Base-by-base conservation (phyloP, 2,329 filamentous ascomycete genomes). In the Trichoderma sp. region DNA sequence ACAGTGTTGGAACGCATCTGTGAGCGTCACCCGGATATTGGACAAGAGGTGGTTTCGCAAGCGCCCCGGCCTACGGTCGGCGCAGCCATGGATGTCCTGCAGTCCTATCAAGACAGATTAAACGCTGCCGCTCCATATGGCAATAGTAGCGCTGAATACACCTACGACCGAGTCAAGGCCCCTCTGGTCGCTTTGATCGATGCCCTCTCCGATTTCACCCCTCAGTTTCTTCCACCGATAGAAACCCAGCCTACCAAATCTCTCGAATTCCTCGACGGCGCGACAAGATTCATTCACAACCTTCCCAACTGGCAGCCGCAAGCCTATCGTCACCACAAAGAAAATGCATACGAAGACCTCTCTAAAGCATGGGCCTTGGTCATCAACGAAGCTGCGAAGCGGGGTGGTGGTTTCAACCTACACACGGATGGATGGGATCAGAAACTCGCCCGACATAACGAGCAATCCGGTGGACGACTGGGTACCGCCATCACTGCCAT, bases 271-370 rank as follows among this genome's bases (percentile, higher is more conserved):
- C 90, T 99, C 29, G 94, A 99, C 79, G 93, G 93, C 63, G 96
- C 94, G 76, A 99, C 97, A 38, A 92, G 96, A 78, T 91, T 98
- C 75, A 93, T 98, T 75, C 95, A 99, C 83, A 89, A 92, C 53
- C 88, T 99, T 60, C 97, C 97, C 3, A 91, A 97, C 81, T 99
- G 95, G 95, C 94, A 97, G 79, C 94, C 92, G 62, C 93, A 93
- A 76, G 91, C 94, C 77, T 93, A 98, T 85, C 95, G 95, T 78
- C 90, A 98, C 80, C 94, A 97, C 86, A 98, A 98, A 84, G 93
- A 98, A 79, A 95, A 95, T 78, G 95, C 96, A 7, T 99, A 99
- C 82, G 96, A 99, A 81, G 97, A 98, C 82, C 95, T 99, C 78
- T 93, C 94, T 31, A 95, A 93, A 81, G 97, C 97, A 1, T 99